Percentiles rank a stretch among this genome's conserved stretches.
phyloP scores from a whole-genome alignment of 192 early-diverging fungal genomes.

The Podochytrium sp. region DNA sequence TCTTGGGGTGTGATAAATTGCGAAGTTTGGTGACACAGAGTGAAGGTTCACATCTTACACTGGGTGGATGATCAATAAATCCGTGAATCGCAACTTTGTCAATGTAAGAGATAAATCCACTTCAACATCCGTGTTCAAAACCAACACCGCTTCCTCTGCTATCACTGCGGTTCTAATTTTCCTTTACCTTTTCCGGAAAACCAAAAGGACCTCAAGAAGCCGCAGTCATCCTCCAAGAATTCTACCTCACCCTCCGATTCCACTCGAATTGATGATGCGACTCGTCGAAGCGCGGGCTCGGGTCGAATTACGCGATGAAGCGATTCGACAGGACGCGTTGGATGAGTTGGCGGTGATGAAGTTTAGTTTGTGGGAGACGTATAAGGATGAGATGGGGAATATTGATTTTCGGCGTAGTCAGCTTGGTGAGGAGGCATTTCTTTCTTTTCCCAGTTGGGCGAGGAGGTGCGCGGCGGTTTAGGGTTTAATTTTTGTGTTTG shows the following conservation, averaged over 20 bases:
- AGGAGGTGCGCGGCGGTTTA: too few species aligned
- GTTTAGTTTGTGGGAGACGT: slow-evolving; percentile 63
- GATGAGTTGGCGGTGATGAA: slow-evolving; percentile 84
- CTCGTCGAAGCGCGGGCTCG: slow-evolving; percentile 79
- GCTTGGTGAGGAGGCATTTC: slow-evolving; percentile 42
- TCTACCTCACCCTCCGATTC: slow-evolving; percentile 75
- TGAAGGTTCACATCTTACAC: too few species aligned
- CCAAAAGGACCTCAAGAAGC: slow-evolving; percentile 59
- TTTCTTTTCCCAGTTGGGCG: neutral
- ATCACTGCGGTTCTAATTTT: slow-evolving; percentile 53
- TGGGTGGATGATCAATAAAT: too few species aligned
- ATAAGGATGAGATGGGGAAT: slow-evolving; percentile 58
- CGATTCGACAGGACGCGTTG: slow-evolving; percentile 70
- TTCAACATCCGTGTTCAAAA: too few species aligned
- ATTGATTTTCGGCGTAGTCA: slow-evolving; percentile 67
- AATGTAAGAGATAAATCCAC: too few species aligned
- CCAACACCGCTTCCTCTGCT: neutral
- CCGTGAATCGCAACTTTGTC: too few species aligned
- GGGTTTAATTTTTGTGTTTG: neutral
- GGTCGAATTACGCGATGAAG: slow-evolving; percentile 74
- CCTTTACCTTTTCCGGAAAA: slow-evolving; percentile 67
- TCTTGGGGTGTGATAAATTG: neutral
- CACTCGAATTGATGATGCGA: slow-evolving; percentile 82
- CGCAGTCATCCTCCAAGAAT: slow-evolving; percentile 63
- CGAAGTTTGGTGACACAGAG: neutral